Percentiles rank a stretch among this genome's conserved stretches.
Conservation (phyloP, 2,329 filamentous ascomycete genomes). For the Fusarium algeriense region DNA sequence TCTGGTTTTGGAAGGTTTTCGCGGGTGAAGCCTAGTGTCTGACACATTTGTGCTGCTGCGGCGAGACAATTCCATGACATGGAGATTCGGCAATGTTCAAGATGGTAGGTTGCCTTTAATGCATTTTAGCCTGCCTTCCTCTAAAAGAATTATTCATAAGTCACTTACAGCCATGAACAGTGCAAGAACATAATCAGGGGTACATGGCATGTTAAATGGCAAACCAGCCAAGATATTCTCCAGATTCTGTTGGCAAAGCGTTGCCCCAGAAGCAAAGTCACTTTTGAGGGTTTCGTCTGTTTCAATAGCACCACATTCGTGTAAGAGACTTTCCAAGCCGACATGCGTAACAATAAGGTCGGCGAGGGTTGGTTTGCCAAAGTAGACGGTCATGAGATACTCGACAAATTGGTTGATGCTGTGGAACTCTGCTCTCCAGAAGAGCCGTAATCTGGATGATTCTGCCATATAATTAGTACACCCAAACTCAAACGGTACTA, state of each 20-base stretch:
- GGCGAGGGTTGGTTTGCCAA: conserved; percentile 14
- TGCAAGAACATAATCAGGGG: neutral
- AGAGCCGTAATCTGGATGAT: neutral
- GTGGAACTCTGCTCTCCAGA: conserved; percentile 8
- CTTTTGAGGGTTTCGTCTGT: neutral
- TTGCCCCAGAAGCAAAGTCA: neutral
- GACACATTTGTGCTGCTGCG: conserved; percentile 6
- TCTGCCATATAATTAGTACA: neutral
- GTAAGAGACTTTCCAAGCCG: neutral
- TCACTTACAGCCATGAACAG: conserved; percentile 1
- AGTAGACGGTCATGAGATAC: conserved; percentile 24
- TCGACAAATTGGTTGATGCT: conserved; percentile 13
- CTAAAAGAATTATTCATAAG: fast-evolving
- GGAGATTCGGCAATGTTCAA: neutral
- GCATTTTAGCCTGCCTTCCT: fast-evolving
- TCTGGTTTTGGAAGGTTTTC: neutral
- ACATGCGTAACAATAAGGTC: conserved; percentile 3
- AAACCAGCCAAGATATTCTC: neutral
- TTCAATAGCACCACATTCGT: neutral
- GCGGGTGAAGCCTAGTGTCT: conserved; percentile 4
- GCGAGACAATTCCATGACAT: conserved; percentile 5
- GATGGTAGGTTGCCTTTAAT: neutral
- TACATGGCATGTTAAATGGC: conserved; percentile 4
- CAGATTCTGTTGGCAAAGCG: neutral
- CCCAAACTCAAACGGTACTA: fast-evolving